A percentile compares a stretch with the other conserved stretches of the same genome.
Evolutionary conservation across 1,284 basidiomycete species (phyloP).

Genomic region (Earliella scabrosa): DNA sequence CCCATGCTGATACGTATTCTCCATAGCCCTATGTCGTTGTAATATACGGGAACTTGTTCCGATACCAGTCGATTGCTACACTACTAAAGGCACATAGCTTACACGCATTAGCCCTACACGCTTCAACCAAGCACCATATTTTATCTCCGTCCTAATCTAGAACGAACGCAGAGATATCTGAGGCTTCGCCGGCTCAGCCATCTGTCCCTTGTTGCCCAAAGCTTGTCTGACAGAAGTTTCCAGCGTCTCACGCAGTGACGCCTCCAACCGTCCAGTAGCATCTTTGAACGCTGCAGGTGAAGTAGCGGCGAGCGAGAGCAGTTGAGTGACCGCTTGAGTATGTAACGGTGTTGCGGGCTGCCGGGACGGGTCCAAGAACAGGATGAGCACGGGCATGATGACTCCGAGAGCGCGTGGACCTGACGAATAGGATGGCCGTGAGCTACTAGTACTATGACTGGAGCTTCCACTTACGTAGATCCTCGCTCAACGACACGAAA

Average conservation of each 20-base stretch:
- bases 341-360: slow-evolving; percentile 55
- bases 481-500: slow-evolving; percentile 60
- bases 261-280: slow-evolving; percentile 74
- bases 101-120: slow-evolving; percentile 22
- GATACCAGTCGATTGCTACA: slow-evolving; percentile 24
- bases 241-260: slow-evolving; percentile 62
- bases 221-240: slow-evolving; percentile 83
- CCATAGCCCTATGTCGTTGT: slow-evolving; percentile 21
- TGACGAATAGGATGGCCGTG: slow-evolving; percentile 34
- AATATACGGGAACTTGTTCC: slow-evolving; percentile 20
- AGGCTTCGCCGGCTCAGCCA: slow-evolving; percentile 56
- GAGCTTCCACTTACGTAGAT: slow-evolving; percentile 59
- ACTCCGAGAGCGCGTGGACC: slow-evolving; percentile 76
- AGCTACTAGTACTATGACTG: slow-evolving; percentile 2
- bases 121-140: slow-evolving; percentile 5
- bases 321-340: slow-evolving; percentile 69
- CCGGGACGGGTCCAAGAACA: slow-evolving; percentile 69
- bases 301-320: slow-evolving; percentile 78
- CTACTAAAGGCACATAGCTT: slow-evolving; percentile 23
- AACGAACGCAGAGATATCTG: slow-evolving; percentile 84
- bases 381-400: slow-evolving; percentile 78
- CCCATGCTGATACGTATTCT: slow-evolving; percentile 23
- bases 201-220: slow-evolving; percentile 48
- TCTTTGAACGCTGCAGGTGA: slow-evolving; percentile 87
- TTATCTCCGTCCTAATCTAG: slow-evolving; percentile 27